Evolutionary conservation across 768 basidiomycete genomes (phyloP).

Genomic region (Hygrocybe coccinea): DNA sequence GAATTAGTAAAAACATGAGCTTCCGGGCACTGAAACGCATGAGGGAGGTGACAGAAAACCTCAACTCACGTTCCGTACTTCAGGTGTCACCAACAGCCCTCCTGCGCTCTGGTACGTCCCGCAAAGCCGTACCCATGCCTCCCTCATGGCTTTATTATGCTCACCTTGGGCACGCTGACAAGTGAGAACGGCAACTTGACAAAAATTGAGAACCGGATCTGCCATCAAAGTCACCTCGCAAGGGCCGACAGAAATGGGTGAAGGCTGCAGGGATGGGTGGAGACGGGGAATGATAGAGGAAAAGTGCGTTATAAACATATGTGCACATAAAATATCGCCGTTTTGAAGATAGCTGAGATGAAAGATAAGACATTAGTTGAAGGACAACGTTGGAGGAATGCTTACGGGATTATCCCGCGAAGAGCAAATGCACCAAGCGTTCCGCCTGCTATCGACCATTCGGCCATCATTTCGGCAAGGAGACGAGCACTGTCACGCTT

Average conservation of each 20-base stretch:
- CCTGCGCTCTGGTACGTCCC: conserved; percentile 78
- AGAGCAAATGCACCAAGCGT: conserved; percentile 73
- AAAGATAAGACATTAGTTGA: neutral
- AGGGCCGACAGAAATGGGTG: conserved; percentile 41
- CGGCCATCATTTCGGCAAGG: conserved; percentile 80
- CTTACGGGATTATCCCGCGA: conserved; percentile 81
- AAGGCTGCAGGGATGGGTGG: conserved; percentile 34
- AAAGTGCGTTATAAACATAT: conserved; percentile 86
- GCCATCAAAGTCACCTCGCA: conserved; percentile 69
- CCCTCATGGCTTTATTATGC: conserved; percentile 67
- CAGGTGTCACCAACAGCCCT: conserved; percentile 52
- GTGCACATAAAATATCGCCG: conserved; percentile 87
- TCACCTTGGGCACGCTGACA: conserved; percentile 84
- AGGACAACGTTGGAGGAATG: conserved; percentile 16
- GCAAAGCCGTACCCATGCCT: conserved; percentile 80
- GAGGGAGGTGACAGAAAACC: neutral
- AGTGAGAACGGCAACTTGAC: conserved; percentile 83
- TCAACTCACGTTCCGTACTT: conserved; percentile 63
- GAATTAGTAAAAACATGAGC: neutral
- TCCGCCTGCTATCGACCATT: conserved; percentile 60
- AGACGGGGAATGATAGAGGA: conserved; percentile 52
- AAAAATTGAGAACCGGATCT: conserved; percentile 78
- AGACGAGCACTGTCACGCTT: conserved; percentile 84
- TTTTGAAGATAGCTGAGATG: conserved; percentile 64
- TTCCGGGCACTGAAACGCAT: neutral